phyloP scores from a whole-genome alignment of 192 early-diverging fungal species.

The Coemansia sp. region DNA sequence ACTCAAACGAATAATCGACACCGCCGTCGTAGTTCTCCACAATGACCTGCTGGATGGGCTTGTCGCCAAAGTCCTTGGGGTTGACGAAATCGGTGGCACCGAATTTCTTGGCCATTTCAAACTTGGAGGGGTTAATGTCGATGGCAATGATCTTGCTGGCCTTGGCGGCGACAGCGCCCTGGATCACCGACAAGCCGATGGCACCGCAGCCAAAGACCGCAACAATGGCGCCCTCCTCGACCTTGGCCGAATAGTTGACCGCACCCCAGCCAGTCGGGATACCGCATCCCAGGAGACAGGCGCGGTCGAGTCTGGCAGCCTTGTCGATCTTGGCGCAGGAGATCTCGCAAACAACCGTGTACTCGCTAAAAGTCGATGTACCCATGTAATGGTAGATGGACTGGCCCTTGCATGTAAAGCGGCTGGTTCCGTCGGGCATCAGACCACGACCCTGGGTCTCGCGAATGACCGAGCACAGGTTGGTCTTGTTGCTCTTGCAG shows the following conservation, averaged over 20 bases:
- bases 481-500: constrained; percentile 96
- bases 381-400: constrained; percentile 95
- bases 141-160: constrained; percentile 81
- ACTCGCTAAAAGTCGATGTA: constrained; percentile 91
- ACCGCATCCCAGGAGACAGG: constrained; percentile 93
- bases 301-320: constrained; percentile 73
- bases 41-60: constrained; percentile 76
- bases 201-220: constrained; percentile 96
- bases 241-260: constrained; percentile 89
- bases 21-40: constrained; percentile 93
- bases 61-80: constrained; percentile 73
- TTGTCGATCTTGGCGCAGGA: constrained; percentile 85
- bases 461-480: constrained; percentile 88
- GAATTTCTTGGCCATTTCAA: constrained; percentile 71
- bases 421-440: constrained; percentile 92
- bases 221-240: constrained; percentile 67
- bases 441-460: constrained; percentile 89
- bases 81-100: constrained; percentile 89
- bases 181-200: constrained; percentile 86
- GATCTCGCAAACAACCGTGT: constrained; percentile 90
- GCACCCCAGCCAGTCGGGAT: constrained; percentile 97
- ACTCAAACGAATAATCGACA: constrained; percentile 95
- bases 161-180: constrained; percentile 70
- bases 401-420: constrained; percentile 90
- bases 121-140: constrained; percentile 86